Percentiles rank a stretch among this genome's conserved stretches.
phyloP scores from a whole-genome alignment of 2,329 filamentous ascomycete species.

The Trichoderma sp. region DNA sequence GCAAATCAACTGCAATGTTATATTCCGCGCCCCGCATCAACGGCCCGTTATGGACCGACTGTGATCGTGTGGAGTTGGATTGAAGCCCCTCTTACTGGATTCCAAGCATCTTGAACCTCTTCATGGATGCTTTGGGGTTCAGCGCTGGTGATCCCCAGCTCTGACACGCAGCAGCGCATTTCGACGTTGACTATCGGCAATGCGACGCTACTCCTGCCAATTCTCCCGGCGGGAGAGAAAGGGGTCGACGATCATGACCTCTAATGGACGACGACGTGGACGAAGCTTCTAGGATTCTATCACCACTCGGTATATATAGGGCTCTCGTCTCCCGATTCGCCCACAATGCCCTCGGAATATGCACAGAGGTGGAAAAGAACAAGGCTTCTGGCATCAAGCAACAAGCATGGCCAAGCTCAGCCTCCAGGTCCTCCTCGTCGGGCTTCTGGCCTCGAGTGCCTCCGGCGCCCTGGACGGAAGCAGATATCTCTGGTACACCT shows the following conservation, averaged over 20 bases:
- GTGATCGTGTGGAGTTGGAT: background rate
- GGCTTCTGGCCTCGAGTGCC: slow-evolving; percentile 1
- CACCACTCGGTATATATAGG: slow-evolving; percentile 1
- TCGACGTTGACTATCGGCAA: background rate
- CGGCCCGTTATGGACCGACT: background rate
- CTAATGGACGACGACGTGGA: background rate
- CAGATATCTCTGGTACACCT: slow-evolving; percentile 31
- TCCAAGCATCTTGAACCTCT: background rate
- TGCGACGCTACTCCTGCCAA: background rate
- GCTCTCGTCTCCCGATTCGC: background rate
- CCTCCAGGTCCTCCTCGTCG: slow-evolving; percentile 10
- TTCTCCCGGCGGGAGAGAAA: slow-evolving; percentile 13
- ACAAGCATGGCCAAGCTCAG: slow-evolving; percentile 21
- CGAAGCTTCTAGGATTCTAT: background rate
- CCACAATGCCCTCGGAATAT: background rate
- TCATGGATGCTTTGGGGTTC: background rate
- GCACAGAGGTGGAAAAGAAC: background rate
- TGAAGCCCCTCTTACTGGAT: background rate
- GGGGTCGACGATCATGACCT: slow-evolving; percentile 11
- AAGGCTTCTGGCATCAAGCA: background rate
- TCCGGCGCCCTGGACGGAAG: slow-evolving; percentile 23
- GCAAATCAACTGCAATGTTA: background rate
- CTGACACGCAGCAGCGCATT: background rate
- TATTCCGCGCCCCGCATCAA: slow-evolving; percentile 1
- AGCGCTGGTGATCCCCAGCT: background rate